Base-by-base conservation (phyloP, 129 eudicot species). In the Gnaphalium uliginosum region DNA sequence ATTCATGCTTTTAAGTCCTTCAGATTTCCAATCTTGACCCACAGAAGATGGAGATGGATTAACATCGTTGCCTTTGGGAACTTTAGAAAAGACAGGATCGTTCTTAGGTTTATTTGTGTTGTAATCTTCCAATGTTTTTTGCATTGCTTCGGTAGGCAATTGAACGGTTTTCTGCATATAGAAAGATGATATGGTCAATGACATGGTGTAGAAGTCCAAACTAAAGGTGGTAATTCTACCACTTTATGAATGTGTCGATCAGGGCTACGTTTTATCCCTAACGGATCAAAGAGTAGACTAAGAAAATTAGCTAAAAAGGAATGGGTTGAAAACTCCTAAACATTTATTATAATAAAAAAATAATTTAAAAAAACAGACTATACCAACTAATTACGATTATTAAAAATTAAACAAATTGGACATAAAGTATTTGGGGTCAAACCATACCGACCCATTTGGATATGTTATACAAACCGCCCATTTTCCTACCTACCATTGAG, bases 101-200 rank as follows among this genome's bases (percentile, higher is more conserved):
- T 64, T 81, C 59, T 22, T 21, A 3, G 82, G 70, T 75, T 76
- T 85, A 50, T 69, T 69, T 63, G 46, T 66, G 66, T 84, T 73
- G 71, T 81, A 61, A 84, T 85, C 89, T 83, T 89, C 94, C 80
- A 85, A 59, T 22, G 82, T 81, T 85, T 94, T 94, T 35, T 87
- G 84, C 99, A 91, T 85, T 81, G 87, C 75, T 83, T 90, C 97
- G 27, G 88, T 68, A 66, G 96, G 85, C 72, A 85, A 74, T 56
- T 81, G 91, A 19, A 70, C 87, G 2, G 92, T 78, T 83, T 91
- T 94, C 97, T 94, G 80, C 68, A 74, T 27, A 54, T 35, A 76
- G 33, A 60, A 76, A 79, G 19, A 76, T 50, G 41, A 15, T 48
- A 54, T 6, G 35, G 81, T 84, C 86, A 85, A 74, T 69, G 32